Evolutionary conservation across 1,139 yeast species (phyloP), one percentile per base, ranked within the genome.

Genomic region (Zhuliangozyma parablackwelliae): DNA sequence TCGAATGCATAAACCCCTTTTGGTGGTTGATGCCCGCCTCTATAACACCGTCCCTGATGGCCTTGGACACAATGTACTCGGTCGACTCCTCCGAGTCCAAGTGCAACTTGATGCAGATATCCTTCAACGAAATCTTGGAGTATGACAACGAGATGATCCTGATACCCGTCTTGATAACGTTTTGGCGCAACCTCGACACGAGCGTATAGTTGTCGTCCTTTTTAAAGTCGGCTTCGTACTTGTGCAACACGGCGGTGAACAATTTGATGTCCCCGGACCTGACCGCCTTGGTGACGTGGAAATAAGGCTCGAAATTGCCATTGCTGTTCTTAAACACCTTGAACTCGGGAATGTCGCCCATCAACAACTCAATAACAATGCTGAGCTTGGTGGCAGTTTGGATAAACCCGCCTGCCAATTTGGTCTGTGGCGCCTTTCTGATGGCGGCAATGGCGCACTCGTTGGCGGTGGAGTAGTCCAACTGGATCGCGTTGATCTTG

Each of bases 261-360:
- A 84, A 72, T 45, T 80, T 78, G 56, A 94, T 75, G 58, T 94
- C 97, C 45, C 99, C 99, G 33, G 80, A 70, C 53, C 94, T 82
- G 13, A 94, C 98, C 7, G 98, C 97, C 53, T 84, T 82, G 24
- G 96, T 84, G 30, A 94, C 83, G 45, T 82, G 83, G 50, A 86
- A 80, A 58, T 94, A 94, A 26, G 98, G 96, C 44, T 71, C 75
- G 42, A 89, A 72, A 46, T 56, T 54, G 21, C 63, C 63, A 2
- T 84, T 68, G 50, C 81, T 65, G 51, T 83, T 83, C 53, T 79
- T 79, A 72, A 94, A 92, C 31, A 78, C 76, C 36, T 88, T 75
- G 46, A 94, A 72, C 53, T 88, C 96, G n/a, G 98, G 98, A 51
- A 94, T 85, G 53, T 92, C 98, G 37, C 99, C 98, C 81, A 92